Percentiles rank a stretch among this genome's conserved stretches.
phyloP scores from a whole-genome alignment of 345 rosid genomes.

The Eucalyptus decipiens region DNA sequence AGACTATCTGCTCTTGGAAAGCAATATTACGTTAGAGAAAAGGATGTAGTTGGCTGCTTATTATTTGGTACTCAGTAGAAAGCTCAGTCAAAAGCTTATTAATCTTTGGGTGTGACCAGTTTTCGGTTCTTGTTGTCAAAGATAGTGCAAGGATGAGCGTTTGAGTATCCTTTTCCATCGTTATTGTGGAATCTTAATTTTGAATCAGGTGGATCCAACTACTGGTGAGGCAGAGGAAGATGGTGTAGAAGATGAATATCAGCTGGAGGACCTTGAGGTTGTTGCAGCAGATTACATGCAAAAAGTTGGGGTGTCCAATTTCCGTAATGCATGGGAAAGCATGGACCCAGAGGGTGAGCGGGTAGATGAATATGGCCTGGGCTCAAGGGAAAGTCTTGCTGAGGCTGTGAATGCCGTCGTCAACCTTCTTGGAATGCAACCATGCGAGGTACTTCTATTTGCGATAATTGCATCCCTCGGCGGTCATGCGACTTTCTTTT shows the following conservation, averaged over 20 bases:
- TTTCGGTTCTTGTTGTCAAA: background rate
- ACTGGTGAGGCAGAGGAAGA: slow-evolving; percentile 93
- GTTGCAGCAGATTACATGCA: slow-evolving; percentile 87
- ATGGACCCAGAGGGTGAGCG: slow-evolving; percentile 65
- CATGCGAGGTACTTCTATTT: slow-evolving; percentile 57
- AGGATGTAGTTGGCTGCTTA: background rate
- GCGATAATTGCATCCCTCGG: background rate
- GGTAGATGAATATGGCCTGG: slow-evolving; percentile 96
- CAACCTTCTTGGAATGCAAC: slow-evolving; percentile 96
- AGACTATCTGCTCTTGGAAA: background rate
- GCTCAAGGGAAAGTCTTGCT: slow-evolving; percentile 79
- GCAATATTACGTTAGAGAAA: background rate
- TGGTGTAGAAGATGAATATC: slow-evolving; percentile 98
- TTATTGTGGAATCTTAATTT: background rate
- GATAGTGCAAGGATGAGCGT: background rate
- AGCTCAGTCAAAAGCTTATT: background rate
- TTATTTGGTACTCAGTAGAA: background rate
- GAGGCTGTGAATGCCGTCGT: slow-evolving; percentile 86
- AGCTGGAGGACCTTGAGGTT: slow-evolving; percentile 91
- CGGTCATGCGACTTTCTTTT: background rate
- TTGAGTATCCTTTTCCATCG: background rate
- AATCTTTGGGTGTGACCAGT: background rate
- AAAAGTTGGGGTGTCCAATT: slow-evolving; percentile 82
- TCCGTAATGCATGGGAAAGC: slow-evolving; percentile 97
- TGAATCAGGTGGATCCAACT: slow-evolving; percentile 69